Base-by-base conservation (phyloP, 371 early-diverging fungal genomes). In the Actinomortierella ambigua region DNA sequence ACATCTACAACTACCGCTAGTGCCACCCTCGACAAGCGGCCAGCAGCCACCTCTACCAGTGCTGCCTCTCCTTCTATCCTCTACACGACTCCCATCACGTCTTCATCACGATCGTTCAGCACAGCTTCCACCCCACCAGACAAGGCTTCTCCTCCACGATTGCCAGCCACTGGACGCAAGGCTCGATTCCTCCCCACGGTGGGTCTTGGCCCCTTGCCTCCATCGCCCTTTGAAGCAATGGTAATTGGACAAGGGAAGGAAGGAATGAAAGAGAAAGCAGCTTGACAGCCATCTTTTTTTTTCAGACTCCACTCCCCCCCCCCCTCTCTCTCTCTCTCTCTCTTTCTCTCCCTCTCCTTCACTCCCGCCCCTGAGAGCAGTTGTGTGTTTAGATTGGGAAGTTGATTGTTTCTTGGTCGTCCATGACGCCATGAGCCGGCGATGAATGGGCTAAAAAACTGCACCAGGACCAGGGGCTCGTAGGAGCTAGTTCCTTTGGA, bases 321-420 rank as follows among this genome's bases (percentile, higher is more conserved):
- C 2, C 7, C 34, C 22, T 43, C 43, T 24, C 26, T 55, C 13
- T 47, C 18, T 22, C 42, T 50, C 39, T 55, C 23, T 24, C 44
- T 52, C 41, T 15, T 52, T 46, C 23, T 48, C 29, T 56, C 43
- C 39, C 58, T 46, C 46, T 51, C 54, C n/a, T n/a, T n/a, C n/a
- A n/a, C n/a, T n/a, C n/a, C n/a, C n/a, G n/a, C n/a, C n/a, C n/a
- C n/a, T n/a, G n/a, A n/a, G n/a, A n/a, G n/a, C n/a, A n/a, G n/a
- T n/a, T n/a, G n/a, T 6, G 34, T 34, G 34, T 34, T 34, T 34
- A 11, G 7, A 34, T 34, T 34, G 34, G 11, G 34, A 6, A 34
- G 34, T 34, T 4, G 34, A 34, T 4, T 34, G 11, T 34, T 4
- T 34, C n/a, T 34, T 34, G 34, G 7, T 11, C 34, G 34, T 34